Evolutionary conservation across 2,329 filamentous ascomycete genomes (phyloP).

Genomic region (Hypoxylon sp.): DNA sequence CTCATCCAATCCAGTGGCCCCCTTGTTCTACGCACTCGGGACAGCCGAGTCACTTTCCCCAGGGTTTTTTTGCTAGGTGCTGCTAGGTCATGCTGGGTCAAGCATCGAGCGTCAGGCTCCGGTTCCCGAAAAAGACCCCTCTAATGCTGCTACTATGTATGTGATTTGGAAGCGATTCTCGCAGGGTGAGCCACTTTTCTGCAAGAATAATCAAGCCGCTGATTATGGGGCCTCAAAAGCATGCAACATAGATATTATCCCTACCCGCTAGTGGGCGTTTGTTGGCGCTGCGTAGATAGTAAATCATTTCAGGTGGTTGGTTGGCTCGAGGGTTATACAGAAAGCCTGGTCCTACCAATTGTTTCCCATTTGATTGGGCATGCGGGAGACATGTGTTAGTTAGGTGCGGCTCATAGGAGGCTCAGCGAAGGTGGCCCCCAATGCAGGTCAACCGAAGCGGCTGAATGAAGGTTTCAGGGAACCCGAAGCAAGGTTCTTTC

Average conservation of each 20-base stretch:
- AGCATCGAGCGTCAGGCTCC: conserved; percentile 27
- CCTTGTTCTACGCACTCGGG: conserved; percentile 17
- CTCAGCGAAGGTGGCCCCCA: conserved; percentile 43
- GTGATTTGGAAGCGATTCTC: conserved; percentile 25
- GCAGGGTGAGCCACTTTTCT: conserved; percentile 32
- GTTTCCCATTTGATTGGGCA: conserved; percentile 34
- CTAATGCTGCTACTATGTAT: not conserved
- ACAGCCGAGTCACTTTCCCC: conserved; percentile 19
- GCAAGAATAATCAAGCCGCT: conserved; percentile 34
- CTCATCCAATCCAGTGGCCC: not conserved
- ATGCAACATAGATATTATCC: conserved; percentile 31
- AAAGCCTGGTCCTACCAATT: conserved; percentile 33
- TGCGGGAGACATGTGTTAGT: conserved; percentile 44
- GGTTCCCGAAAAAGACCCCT: conserved; percentile 3
- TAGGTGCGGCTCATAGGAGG: conserved; percentile 49
- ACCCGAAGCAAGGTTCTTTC: conserved; percentile 41
- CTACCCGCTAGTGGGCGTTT: conserved; percentile 27
- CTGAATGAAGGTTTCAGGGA: conserved; percentile 44
- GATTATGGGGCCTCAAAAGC: conserved; percentile 34
- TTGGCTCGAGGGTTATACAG: conserved; percentile 30
- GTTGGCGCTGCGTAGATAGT: conserved; percentile 28
- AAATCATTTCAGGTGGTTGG: conserved; percentile 33
- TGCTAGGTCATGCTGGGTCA: conserved; percentile 5
- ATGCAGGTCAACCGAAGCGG: conserved; percentile 47
- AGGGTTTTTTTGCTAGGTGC: conserved; percentile 2